A percentile compares a stretch with the other conserved stretches of the same genome.
These are phyloP conservation scores for Apiospora rasikravindrae DNA, from an alignment of 2,329 filamentous ascomycete genomes.

Conservation along the genomic window DNA sequence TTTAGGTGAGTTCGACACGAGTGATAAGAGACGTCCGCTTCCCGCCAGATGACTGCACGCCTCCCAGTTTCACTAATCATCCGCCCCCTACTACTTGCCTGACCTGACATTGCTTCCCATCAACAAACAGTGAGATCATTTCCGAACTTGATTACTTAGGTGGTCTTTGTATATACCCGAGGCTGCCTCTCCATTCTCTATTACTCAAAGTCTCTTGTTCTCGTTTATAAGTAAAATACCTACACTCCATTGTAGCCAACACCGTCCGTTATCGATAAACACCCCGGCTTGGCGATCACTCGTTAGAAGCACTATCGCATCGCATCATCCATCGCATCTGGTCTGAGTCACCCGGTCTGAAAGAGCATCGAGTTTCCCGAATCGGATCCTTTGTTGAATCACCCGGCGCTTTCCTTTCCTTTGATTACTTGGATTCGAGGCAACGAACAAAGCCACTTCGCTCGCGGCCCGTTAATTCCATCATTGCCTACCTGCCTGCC, in stretches of 20 bases:
- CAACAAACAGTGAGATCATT: conserved; percentile 7
- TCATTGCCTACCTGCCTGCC: background rate
- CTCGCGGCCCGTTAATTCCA: background rate
- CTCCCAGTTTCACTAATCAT: background rate
- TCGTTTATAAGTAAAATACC: background rate
- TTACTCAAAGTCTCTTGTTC: background rate
- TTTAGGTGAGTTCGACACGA: background rate
- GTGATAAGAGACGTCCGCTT: conserved; percentile 15
- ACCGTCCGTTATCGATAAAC: conserved; percentile 7
- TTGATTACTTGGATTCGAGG: background rate
- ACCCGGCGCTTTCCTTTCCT: conserved; percentile 8
- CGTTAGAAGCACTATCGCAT: background rate
- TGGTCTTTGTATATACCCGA: background rate
- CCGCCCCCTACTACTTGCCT: background rate
- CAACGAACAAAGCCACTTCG: background rate
- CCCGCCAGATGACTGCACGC: conserved; percentile 4
- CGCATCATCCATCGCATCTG: conserved; percentile 12
- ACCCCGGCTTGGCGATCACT: background rate
- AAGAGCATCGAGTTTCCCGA: background rate
- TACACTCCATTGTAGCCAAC: background rate
- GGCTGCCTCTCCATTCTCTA: background rate
- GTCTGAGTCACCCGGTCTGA: conserved; percentile 22
- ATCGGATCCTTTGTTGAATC: conserved; percentile 2
- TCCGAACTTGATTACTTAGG: background rate
- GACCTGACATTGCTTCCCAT: background rate